Base-by-base conservation (phyloP, 78 protist species). In the Monocercomonoides exilis region DNA sequence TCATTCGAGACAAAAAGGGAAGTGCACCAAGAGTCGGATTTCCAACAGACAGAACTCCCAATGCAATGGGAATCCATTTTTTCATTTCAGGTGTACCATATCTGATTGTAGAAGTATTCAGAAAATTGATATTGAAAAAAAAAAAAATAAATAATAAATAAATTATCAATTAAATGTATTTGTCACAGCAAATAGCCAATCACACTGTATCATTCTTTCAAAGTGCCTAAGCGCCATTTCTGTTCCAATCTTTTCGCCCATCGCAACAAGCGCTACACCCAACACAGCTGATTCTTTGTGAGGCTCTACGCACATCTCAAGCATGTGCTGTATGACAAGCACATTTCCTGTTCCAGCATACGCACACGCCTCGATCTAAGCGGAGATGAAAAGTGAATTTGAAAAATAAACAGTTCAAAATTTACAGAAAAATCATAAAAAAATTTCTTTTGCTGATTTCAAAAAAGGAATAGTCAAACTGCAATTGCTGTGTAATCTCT, bases 301-400 rank as follows among this genome's bases (percentile, higher is more conserved):
- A n/a, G n/a, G n/a, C 81, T 88, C 86, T 85, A 89, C 29, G 80
- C 5, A 92, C 96, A 97, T 32, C 95, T 91, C 84, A 2, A 45
- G 80, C 11, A 85, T 42, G 90, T 95, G 91, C 6, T 84, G 86
- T n/a, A 84, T 84, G 41, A 36, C 46, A 63, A 98, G 91, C 43
- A 98, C 99, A 86, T 98, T 96, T 33, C 99, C 99, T 0, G 98
- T 92, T 44, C 98, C 98, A 21, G 97, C 97, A 43, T 95, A 98
- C 4, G 99, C 99, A 80, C 96, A 95, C 3, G 92, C 86, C 43
- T 94, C 95, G 6, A 96, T 77, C 29, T 21, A 34, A n/a, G 82
- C 6, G 36, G 5, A 29, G 84, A 34, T 80, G 45, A n/a, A n/a
- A n/a, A n/a, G n/a, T n/a, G n/a, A n/a, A n/a, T n/a, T n/a, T n/a